Evolutionary conservation across 306 rosid species (phyloP), one percentile per base, ranked within the genome.

Genomic region (Dryas octopetala): DNA sequence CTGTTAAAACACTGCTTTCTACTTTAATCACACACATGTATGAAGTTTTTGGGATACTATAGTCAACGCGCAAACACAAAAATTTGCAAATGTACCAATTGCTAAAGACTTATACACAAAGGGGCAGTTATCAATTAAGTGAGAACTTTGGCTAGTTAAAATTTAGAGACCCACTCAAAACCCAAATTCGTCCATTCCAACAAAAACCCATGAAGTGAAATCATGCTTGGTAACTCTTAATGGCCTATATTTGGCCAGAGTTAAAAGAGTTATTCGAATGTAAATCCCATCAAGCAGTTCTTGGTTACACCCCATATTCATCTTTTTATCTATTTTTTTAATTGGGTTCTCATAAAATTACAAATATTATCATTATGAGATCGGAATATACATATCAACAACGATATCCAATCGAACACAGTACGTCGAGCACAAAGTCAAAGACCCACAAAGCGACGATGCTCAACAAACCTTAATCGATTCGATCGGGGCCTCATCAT

Each of bases 391-490:
- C 44, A 68, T 43, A 66, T 67, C 66, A 45, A 71, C 23, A 63
- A 64, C 16, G 61, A 69, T 23, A 52, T 44, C 72, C 50, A 67
- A 73, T 66, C 79, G 74, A 58, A 73, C 51, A 66, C 52, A 79
- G 68, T 10, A 72, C 47, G 83, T 79, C 74, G 79, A 79, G 83
- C 83, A 72, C 62, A 78, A 64, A 72, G 73, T 17, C 82, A 78
- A 78, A 78, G 63, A 78, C 68, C 80, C 69, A 79, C 62, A 79
- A 55, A 79, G 19, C 57, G 41, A 45, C 23, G 74, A 65, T 73
- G 74, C 83, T 73, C 83, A 73, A 79, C 81, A 61, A 81, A 76
- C 84, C 84, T 81, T 81, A 75, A 76, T 75, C 84, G 80, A 76
- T 52, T 81, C 84, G 81, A 76, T 61, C 73, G 55, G 71, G 71